A percentile compares a stretch with the other conserved stretches of the same genome.
These are phyloP conservation scores for Meyerozyma elateridarum DNA, from an alignment of 1,139 yeast species.

Conservation along the genomic window DNA sequence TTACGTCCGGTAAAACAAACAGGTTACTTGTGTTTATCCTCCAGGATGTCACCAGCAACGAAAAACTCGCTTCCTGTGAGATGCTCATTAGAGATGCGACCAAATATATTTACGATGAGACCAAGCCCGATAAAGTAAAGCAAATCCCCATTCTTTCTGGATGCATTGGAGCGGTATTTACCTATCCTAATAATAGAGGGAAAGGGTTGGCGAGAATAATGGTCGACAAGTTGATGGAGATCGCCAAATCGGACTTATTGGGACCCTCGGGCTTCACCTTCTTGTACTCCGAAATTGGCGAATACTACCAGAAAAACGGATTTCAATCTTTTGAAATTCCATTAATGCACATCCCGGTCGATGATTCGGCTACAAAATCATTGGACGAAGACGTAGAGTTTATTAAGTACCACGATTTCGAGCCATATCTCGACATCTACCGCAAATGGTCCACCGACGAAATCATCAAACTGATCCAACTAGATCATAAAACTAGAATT, in stretches of 20 bases:
- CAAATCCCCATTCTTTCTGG: conserved; percentile 14
- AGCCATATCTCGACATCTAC: conserved; percentile 20
- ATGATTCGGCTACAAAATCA: not conserved
- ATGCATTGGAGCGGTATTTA: conserved; percentile 39
- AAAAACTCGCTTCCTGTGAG: conserved; percentile 34
- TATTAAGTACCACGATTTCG: conserved; percentile 30
- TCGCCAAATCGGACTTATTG: conserved; percentile 18
- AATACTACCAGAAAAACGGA: conserved; percentile 57
- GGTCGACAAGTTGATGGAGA: conserved; percentile 46
- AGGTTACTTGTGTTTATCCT: conserved; percentile 29
- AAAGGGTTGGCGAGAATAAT: conserved; percentile 60
- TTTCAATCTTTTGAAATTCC: conserved; percentile 49
- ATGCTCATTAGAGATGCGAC: conserved; percentile 28
- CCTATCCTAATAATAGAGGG: conserved; percentile 53
- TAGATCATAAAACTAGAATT: conserved; percentile 28
- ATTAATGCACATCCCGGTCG: conserved; percentile 18
- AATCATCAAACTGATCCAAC: conserved; percentile 15
- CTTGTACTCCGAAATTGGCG: conserved; percentile 71
- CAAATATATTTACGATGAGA: conserved; percentile 18
- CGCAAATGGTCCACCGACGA: conserved; percentile 17
- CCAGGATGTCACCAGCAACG: conserved; percentile 18
- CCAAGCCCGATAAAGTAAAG: conserved; percentile 18
- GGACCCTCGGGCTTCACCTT: conserved; percentile 42
- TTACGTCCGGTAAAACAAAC: too few species aligned
- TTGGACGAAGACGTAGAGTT: conserved; percentile 13